phyloP scores from a whole-genome alignment of 441 rosid species.

The Arabidopsis hybrid region DNA sequence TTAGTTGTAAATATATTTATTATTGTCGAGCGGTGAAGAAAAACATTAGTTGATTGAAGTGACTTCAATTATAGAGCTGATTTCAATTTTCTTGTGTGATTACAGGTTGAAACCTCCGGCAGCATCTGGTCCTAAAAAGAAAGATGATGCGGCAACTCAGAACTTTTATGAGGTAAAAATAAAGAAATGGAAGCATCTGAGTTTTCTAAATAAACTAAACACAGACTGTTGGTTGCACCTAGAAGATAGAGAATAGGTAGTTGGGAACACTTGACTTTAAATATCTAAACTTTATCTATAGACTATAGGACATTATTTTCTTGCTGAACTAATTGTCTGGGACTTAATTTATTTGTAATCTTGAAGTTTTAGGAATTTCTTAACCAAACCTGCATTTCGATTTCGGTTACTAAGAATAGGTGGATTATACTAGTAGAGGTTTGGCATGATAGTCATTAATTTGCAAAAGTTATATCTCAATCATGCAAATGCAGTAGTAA shows the following conservation, averaged over 20 bases:
- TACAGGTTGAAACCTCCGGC: conserved; percentile 80
- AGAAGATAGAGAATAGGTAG: neutral
- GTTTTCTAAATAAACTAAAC: conserved; percentile 1
- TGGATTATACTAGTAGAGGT: neutral
- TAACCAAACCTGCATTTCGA: conserved; percentile 11
- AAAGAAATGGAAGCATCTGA: conserved; percentile 6
- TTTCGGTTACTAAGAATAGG: neutral
- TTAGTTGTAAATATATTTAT: neutral
- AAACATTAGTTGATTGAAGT: neutral
- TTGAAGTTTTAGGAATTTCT: conserved; percentile 12
- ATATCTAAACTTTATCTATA: conserved; percentile 1
- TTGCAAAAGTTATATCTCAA: neutral
- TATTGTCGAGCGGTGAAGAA: conserved; percentile 5
- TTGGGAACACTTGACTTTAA: neutral
- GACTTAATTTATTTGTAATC: conserved; percentile 18
- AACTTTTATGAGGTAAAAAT: conserved; percentile 64
- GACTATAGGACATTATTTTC: neutral
- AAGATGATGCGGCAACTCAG: conserved; percentile 57
- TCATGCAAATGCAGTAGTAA: conserved; percentile 10
- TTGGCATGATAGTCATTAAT: conserved; percentile 16
- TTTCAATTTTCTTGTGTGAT: conserved; percentile 16
- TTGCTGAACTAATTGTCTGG: conserved; percentile 13
- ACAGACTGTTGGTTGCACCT: neutral
- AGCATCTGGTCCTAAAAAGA: conserved; percentile 63
- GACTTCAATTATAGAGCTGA: neutral